Conservation (phyloP, 2,329 filamentous ascomycete species). For the Fusarium chuoi region DNA sequence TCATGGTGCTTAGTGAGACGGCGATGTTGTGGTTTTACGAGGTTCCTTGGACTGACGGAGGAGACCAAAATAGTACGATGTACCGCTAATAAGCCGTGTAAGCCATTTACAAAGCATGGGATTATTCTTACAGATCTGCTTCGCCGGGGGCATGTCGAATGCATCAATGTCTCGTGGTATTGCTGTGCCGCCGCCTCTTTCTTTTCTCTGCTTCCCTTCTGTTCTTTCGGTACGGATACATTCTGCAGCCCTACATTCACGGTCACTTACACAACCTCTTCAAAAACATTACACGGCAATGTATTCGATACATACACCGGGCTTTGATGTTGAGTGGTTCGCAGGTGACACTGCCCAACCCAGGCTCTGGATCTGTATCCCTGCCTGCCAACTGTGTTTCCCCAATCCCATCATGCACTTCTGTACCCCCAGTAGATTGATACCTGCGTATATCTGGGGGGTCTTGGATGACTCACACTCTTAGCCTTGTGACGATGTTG, state of each 20-base stretch:
- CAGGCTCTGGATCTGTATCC: constrained; percentile 37
- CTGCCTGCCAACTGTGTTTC: constrained; percentile 34
- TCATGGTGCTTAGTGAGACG: background rate
- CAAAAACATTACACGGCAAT: background rate
- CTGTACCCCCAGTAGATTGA: background rate
- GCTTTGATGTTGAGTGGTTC: constrained; percentile 32
- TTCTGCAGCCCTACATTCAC: constrained; percentile 33
- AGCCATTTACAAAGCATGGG: constrained; percentile 1
- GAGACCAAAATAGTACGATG: constrained; percentile 33
- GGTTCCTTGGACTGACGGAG: background rate
- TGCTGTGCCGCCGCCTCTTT: constrained; percentile 31
- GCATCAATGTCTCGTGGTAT: background rate
- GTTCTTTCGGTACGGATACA: background rate
- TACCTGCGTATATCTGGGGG: constrained; percentile 21
- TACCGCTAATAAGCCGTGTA: constrained; percentile 9
- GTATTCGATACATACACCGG: constrained; percentile 4
- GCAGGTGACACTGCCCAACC: constrained; percentile 10
- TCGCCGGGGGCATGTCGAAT: constrained; percentile 9
- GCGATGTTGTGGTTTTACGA: constrained; percentile 14
- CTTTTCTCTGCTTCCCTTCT: background rate
- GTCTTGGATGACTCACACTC: constrained; percentile 40
- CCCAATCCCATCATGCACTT: constrained; percentile 1
- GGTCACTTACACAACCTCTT: background rate
- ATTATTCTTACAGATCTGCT: constrained; percentile 5
- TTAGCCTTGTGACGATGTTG: constrained; percentile 22